These are phyloP conservation scores for Hypocreales sp. DNA, from an alignment of 2,329 filamentous ascomycete genomes.

Conservation along the genomic window DNA sequence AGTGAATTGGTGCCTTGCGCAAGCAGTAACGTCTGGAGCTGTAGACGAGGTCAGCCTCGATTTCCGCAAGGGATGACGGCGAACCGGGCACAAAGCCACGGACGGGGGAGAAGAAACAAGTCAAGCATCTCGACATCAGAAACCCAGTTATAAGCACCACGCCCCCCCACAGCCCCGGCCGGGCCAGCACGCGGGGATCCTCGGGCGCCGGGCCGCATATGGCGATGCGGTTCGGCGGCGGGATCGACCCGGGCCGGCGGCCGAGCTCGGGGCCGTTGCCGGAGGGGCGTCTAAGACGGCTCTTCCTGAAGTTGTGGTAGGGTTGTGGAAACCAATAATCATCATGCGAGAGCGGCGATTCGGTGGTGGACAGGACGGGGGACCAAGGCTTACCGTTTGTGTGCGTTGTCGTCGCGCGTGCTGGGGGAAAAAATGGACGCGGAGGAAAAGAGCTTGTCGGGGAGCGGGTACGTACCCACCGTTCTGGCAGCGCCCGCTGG, in stretches of 20 bases:
- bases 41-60: no score
- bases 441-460: background rate
- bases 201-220: conserved; percentile 13
- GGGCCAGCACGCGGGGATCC: conserved; percentile 8
- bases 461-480: background rate
- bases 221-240: conserved; percentile 13
- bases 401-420: no score
- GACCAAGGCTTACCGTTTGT: conserved; percentile 1
- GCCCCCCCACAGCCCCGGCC: conserved; percentile 18
- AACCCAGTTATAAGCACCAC: conserved; percentile 31
- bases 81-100: no score
- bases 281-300: conserved; percentile 27
- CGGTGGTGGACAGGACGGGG: background rate
- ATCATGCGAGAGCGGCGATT: conserved; percentile 25
- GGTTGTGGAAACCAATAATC: conserved; percentile 22
- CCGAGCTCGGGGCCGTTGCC: conserved; percentile 5
- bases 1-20: no score
- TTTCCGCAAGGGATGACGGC: no score
- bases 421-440: no score
- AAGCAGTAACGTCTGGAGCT: no score
- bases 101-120: no score
- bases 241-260: conserved; percentile 4
- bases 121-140: conserved; percentile 26
- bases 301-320: conserved; percentile 24
- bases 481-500: no score